Percentiles rank a stretch among this genome's conserved stretches.
These are phyloP conservation scores for Imleria badia DNA, from an alignment of 768 basidiomycete genomes.

Conservation along the genomic window DNA sequence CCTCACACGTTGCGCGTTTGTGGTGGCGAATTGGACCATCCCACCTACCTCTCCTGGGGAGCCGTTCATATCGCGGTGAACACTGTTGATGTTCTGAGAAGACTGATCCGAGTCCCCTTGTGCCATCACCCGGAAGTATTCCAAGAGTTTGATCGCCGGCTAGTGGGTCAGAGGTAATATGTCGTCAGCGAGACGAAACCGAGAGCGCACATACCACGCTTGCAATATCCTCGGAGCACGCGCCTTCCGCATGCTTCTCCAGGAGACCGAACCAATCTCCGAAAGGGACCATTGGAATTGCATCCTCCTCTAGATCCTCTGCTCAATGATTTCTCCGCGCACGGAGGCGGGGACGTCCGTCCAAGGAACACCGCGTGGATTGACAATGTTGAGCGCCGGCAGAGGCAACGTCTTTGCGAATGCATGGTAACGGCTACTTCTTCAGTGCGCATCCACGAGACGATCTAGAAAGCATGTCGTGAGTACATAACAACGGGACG, in stretches of 20 bases:
- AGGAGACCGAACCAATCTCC: constrained; percentile 32
- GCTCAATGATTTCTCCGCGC: constrained; percentile 13
- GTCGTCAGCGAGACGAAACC: background rate
- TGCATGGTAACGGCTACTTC: constrained; percentile 33
- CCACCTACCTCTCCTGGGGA: background rate
- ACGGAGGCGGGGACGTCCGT: constrained; percentile 25
- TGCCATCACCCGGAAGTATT: constrained; percentile 26
- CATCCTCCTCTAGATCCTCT: constrained; percentile 2
- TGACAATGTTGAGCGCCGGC: constrained; percentile 36
- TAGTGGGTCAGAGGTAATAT: background rate
- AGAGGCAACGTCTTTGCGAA: constrained; percentile 20
- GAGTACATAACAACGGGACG: background rate
- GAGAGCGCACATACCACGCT: no score
- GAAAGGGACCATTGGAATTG: constrained; percentile 26
- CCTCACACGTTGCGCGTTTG: background rate
- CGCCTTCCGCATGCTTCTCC: constrained; percentile 23
- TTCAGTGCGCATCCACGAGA: constrained; percentile 40
- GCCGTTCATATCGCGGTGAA: background rate
- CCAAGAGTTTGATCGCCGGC: constrained; percentile 35
- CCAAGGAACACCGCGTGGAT: constrained; percentile 36
- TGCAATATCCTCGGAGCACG: background rate
- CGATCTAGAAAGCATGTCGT: constrained; percentile 12
- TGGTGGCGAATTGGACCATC: background rate
- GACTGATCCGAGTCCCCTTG: background rate
- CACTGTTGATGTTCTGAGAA: background rate